These are phyloP conservation scores for Sordariomycetes sp. DNA, from an alignment of 2,329 filamentous ascomycete genomes.

Conservation along the genomic window DNA sequence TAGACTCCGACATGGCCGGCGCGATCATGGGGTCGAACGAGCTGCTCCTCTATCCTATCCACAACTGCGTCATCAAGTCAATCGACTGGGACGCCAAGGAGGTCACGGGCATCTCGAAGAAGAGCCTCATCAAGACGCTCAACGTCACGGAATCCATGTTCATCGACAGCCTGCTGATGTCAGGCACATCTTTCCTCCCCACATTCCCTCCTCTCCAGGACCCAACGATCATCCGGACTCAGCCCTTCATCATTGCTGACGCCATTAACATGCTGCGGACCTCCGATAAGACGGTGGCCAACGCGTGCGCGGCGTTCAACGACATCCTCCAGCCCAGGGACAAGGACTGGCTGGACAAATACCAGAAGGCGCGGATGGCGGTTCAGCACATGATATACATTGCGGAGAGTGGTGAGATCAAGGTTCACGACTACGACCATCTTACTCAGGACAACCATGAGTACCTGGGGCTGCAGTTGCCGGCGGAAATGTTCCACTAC, in stretches of 20 bases:
- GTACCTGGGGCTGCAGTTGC: slow-evolving; percentile 80
- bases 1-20: slow-evolving; percentile 53
- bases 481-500: slow-evolving; percentile 84
- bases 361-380: slow-evolving; percentile 71
- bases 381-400: slow-evolving; percentile 83
- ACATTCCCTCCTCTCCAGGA: slow-evolving; percentile 67
- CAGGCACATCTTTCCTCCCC: slow-evolving; percentile 68
- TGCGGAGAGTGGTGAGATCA: slow-evolving; percentile 61
- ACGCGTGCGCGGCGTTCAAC: slow-evolving; percentile 63
- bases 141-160: slow-evolving; percentile 58
- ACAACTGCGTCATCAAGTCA: slow-evolving; percentile 54
- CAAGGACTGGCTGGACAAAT: slow-evolving; percentile 71
- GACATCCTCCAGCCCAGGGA: slow-evolving; percentile 64
- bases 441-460: slow-evolving; percentile 77
- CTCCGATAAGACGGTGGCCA: slow-evolving; percentile 54
- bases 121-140: slow-evolving; percentile 56
- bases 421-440: slow-evolving; percentile 57
- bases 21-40: slow-evolving; percentile 77
- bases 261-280: slow-evolving; percentile 65
- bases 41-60: slow-evolving; percentile 72
- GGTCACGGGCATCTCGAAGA: slow-evolving; percentile 52
- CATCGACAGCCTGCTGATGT: slow-evolving; percentile 70
- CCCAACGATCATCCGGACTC: slow-evolving; percentile 33
- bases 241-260: slow-evolving; percentile 54
- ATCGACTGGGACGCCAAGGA: slow-evolving; percentile 57